A percentile compares a stretch with the other conserved stretches of the same genome.
phyloP scores from a whole-genome alignment of 352 stramenopile species.

The Phytophthora foliorum region DNA sequence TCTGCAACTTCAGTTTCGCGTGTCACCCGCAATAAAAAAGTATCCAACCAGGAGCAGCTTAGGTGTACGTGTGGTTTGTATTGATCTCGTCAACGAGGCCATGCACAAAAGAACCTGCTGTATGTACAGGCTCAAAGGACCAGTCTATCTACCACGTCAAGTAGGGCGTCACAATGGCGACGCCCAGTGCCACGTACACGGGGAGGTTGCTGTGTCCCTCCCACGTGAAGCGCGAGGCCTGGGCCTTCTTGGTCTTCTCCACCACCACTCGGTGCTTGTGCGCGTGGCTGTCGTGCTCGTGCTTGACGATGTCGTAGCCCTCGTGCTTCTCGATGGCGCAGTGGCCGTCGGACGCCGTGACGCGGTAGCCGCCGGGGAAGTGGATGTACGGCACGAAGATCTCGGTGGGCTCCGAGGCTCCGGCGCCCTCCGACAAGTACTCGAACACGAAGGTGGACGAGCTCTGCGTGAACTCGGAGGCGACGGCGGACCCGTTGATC shows the following conservation, averaged over 20 bases:
- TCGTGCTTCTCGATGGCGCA: conserved; percentile 52
- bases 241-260: conserved; percentile 29
- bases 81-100: conserved; percentile 1
- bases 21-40: too few relatives aligned
- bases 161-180: conserved; percentile 34
- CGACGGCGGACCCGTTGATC: conserved; percentile 61
- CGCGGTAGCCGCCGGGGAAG: conserved; percentile 42
- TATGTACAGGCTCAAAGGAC: conserved; percentile 8
- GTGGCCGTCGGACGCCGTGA: conserved; percentile 45
- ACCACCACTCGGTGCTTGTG: conserved; percentile 50
- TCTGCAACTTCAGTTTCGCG: conserved; percentile 17
- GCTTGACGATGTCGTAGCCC: conserved; percentile 58
- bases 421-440: conserved; percentile 37
- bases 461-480: conserved; percentile 60
- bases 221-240: conserved; percentile 23
- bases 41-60: too few relatives aligned
- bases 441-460: conserved; percentile 69
- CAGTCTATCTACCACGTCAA: conserved; percentile 22
- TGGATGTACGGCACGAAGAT: conserved; percentile 51
- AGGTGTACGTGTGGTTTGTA: conserved; percentile 25
- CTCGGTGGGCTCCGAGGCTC: conserved; percentile 22
- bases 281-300: conserved; percentile 41
- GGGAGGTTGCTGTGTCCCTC: conserved; percentile 37
- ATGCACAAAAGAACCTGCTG: neutral
- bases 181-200: conserved; percentile 39